phyloP scores from a whole-genome alignment of 169 alveolate genomes.

The Cryptosporidium tyzzeri region DNA sequence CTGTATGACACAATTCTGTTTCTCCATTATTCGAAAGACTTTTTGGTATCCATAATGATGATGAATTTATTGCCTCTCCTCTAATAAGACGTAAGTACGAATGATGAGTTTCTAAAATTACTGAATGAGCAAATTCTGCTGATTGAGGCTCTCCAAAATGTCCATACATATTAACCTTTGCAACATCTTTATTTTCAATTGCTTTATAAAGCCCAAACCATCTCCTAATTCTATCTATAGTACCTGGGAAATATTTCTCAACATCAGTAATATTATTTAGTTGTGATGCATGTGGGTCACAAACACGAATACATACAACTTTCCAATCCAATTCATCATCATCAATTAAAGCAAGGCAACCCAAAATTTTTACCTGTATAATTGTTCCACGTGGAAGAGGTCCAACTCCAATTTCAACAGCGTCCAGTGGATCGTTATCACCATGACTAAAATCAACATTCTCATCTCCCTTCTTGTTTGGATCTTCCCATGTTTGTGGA shows the following conservation, averaged over 20 bases:
- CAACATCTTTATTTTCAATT: conserved; percentile 68
- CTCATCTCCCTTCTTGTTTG: conserved; percentile 77
- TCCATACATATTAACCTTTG: conserved; percentile 70
- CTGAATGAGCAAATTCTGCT: conserved; percentile 67
- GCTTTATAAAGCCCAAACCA: conserved; percentile 76
- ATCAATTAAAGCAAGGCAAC: conserved; percentile 91
- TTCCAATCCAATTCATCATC: conserved; percentile 94
- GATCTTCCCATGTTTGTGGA: conserved; percentile 95
- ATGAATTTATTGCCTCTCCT: background rate
- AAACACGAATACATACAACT: conserved; percentile 83
- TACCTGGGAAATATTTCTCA: conserved; percentile 83
- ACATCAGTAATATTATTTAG: conserved; percentile 81
- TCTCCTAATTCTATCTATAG: conserved; percentile 64
- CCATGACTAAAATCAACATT: conserved; percentile 80
- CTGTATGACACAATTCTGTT: conserved; percentile 11
- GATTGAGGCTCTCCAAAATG: conserved; percentile 75
- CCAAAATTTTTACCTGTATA: conserved; percentile 83
- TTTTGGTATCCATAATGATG: conserved; percentile 59
- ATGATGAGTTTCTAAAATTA: conserved; percentile 54
- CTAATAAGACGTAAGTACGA: conserved; percentile 41
- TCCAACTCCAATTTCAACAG: conserved; percentile 87
- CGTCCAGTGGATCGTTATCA: conserved; percentile 94
- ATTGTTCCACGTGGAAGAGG: conserved; percentile 77
- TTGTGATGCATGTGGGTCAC: conserved; percentile 81
- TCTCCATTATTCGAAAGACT: background rate